Evolutionary conservation across 768 basidiomycete species (phyloP).

Genomic region (Mycena rebaudengoi): DNA sequence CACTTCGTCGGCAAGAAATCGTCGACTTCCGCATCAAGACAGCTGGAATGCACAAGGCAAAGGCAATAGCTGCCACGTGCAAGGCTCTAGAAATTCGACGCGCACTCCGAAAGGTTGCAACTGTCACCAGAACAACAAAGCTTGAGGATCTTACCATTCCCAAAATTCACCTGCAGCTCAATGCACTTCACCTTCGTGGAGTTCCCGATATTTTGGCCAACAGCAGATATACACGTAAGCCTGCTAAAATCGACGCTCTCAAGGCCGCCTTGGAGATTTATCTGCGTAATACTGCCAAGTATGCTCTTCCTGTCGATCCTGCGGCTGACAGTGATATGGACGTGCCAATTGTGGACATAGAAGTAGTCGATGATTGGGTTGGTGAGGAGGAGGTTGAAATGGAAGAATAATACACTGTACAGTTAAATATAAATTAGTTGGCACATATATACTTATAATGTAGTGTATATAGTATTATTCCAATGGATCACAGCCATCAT

Average conservation of each 20-base stretch:
- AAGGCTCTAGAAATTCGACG: not conserved
- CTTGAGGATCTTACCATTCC: not conserved
- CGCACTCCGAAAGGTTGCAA: not conserved
- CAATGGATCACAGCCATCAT: not conserved
- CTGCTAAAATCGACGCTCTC: not conserved
- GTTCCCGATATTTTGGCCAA: too few species aligned
- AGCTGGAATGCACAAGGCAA: not conserved
- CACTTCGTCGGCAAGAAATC: not conserved
- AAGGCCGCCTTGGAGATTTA: not conserved
- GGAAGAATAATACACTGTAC: not conserved
- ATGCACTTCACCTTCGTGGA: too few species aligned
- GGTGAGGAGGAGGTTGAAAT: not conserved
- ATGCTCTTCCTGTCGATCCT: too few species aligned
- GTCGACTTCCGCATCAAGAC: not conserved
- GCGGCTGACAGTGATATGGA: too few species aligned
- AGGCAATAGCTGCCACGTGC: not conserved
- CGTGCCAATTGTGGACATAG: too few species aligned
- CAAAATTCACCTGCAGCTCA: not conserved
- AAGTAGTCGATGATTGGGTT: too few species aligned
- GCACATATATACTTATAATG: too few species aligned
- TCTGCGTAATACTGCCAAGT: too few species aligned
- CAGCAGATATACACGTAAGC: not conserved
- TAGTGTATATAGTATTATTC: not conserved
- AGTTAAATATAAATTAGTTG: too few species aligned
- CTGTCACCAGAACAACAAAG: not conserved